Percentiles rank a stretch among this genome's conserved stretches.
Conservation (phyloP, 352 stramenopile species). For the Elongisporangium senticosum region DNA sequence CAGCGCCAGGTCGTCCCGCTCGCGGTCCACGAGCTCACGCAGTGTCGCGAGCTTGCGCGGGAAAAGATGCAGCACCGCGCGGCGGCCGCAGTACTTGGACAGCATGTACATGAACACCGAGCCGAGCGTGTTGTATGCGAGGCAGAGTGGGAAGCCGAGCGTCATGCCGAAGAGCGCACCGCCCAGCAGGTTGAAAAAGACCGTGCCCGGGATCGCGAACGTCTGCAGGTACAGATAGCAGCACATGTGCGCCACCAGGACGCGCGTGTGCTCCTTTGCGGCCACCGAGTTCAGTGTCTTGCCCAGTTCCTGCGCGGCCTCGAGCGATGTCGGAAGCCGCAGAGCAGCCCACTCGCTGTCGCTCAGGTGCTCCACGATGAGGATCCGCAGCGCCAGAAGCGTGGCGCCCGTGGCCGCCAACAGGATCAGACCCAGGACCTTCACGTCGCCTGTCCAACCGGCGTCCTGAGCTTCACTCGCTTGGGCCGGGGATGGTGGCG, state of each 20-base stretch:
- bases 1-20: constrained; percentile 71
- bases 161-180: constrained; percentile 66
- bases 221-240: constrained; percentile 79
- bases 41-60: constrained; percentile 40
- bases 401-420: constrained; percentile 27
- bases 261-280: constrained; percentile 21
- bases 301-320: constrained; percentile 56
- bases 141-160: constrained; percentile 66
- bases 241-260: constrained; percentile 63
- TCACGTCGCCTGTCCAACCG: constrained; percentile 49
- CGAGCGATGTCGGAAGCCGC: constrained; percentile 53
- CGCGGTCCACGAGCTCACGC: constrained; percentile 46
- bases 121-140: constrained; percentile 77
- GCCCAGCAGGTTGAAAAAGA: constrained; percentile 78
- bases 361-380: constrained; percentile 51
- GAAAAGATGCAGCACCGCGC: constrained; percentile 52
- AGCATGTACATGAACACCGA: constrained; percentile 75
- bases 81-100: constrained; percentile 47
- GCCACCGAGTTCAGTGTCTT: constrained; percentile 54
- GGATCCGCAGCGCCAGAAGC: constrained; percentile 32
- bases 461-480: neutral
- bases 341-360: constrained; percentile 48
- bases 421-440: constrained; percentile 40
- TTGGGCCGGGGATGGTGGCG: neutral
- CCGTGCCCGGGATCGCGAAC: constrained; percentile 72